A percentile compares a stretch with the other conserved stretches of the same genome.
phyloP scores from a whole-genome alignment of 2,329 filamentous ascomycete genomes.

The Cladobotryum mycophilum region DNA sequence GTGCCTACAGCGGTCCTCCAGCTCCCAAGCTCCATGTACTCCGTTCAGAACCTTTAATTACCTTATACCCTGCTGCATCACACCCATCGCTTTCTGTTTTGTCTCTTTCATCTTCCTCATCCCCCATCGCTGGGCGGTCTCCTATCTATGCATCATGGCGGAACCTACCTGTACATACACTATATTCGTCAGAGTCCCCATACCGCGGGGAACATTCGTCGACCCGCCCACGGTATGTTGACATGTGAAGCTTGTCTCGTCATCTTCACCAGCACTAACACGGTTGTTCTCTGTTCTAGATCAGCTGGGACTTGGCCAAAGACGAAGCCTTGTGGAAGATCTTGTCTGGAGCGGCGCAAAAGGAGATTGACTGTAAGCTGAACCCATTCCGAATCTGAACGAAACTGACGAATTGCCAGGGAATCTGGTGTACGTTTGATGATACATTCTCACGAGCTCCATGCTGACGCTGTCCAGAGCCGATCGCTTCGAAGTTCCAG shows the following conservation, averaged over 20 bases:
- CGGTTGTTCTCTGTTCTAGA: slow-evolving; percentile 41
- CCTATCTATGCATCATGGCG: slow-evolving; percentile 28
- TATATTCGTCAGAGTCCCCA: slow-evolving; percentile 84
- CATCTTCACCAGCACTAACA: not conserved
- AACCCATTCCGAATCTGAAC: not conserved
- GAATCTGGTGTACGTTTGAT: slow-evolving; percentile 62
- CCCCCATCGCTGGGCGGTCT: not conserved
- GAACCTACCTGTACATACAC: slow-evolving; percentile 56
- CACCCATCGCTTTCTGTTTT: too few relatives aligned
- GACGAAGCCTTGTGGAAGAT: slow-evolving; percentile 88
- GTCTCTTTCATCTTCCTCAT: not conserved
- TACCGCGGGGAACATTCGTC: slow-evolving; percentile 77
- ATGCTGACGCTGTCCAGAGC: slow-evolving; percentile 46
- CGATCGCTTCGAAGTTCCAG: slow-evolving; percentile 71
- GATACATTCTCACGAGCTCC: slow-evolving; percentile 6
- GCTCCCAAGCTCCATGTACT: too few relatives aligned
- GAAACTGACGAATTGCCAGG: slow-evolving; percentile 42
- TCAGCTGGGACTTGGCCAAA: slow-evolving; percentile 82
- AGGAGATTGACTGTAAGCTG: slow-evolving; percentile 75
- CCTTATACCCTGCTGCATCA: too few relatives aligned
- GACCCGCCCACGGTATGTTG: slow-evolving; percentile 74
- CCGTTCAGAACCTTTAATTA: too few relatives aligned
- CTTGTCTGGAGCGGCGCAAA: slow-evolving; percentile 73
- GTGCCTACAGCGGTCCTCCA: too few relatives aligned
- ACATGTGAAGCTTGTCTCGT: not conserved